Base-by-base conservation (phyloP, 2,329 filamentous ascomycete species). In the Hypoxylon sp. region DNA sequence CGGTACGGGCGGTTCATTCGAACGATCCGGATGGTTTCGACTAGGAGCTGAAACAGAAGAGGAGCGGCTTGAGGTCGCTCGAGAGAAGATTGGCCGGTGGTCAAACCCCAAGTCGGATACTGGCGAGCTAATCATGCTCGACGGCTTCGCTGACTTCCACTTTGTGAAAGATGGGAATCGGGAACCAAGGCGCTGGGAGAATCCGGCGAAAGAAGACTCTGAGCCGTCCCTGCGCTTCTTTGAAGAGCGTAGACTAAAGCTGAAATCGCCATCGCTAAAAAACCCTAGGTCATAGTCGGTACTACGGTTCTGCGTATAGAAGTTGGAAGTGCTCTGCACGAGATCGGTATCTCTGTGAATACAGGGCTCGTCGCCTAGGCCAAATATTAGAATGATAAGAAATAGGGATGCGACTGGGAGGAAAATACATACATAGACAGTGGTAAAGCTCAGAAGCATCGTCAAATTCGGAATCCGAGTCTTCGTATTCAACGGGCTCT, bases 31-130 rank as follows among this genome's bases (percentile, higher is more conserved):
- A 7, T 75, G 73, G 44, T 78, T 82, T 48, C 84, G 83, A 64
- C 82, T 80, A 1, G 87, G 86, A 32, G 85, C 84, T 9, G 92
- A 93, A 55, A 92, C 82, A n/a, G 91, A 94, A 1, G 92, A 93
- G 1, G 93, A 91, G 55, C 91, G 87, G 71, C 92, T 92, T 2
- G 93, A 95, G 2, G 89, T 84, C 6, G 89, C 85, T 50, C 86
- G 83, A 1, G 89, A 91, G 16, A 82, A 71, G 16, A 89, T 87
- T 22, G 92, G 82, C 55, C 89, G 89, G 61, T 90, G 92, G 74
- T 97, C 93, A 51, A 97, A 86, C 14, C 88, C 92, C 22, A 95
- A 85, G 73, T 97, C 95, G 42, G 96, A 97, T 67, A 90, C 90
- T 0, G 93, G 91, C 0, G 81, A 83, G 11, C 82, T 79, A 46